Percentiles rank a stretch among this genome's conserved stretches.
Conservation (phyloP, 352 stramenopile species). For the Blastocystis sp. region DNA sequence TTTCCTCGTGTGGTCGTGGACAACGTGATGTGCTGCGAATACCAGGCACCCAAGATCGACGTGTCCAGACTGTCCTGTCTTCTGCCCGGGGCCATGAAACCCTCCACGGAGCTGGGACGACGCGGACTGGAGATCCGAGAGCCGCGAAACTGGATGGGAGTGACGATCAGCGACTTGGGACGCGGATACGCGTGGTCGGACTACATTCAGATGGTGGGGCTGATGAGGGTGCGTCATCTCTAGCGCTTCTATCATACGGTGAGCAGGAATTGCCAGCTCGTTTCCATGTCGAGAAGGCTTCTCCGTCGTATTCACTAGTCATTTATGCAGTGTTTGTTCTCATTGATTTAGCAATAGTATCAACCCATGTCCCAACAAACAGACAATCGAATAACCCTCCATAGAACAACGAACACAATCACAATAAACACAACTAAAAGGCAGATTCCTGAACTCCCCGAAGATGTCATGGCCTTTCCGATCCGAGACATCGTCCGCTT, state of each 20-base stretch:
- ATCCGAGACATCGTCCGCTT: constrained; percentile 1
- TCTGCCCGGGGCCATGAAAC: neutral
- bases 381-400: constrained; percentile 7
- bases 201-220: constrained; percentile 26
- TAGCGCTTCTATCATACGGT: constrained; percentile 45
- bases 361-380: neutral
- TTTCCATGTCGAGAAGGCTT: neutral
- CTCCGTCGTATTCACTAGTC: neutral
- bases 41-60: neutral
- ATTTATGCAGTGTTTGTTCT: neutral
- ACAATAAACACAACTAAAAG: constrained; percentile 55
- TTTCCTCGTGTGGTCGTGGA: neutral
- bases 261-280: neutral
- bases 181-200: constrained; percentile 29
- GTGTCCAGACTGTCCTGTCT: neutral
- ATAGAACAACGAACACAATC: constrained; percentile 40
- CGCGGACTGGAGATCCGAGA: neutral
- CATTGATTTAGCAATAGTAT: neutral
- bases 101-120: neutral
- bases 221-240: neutral
- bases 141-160: constrained; percentile 40
- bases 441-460: neutral
- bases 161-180: constrained; percentile 20
- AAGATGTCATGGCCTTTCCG: neutral
- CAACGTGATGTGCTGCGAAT: neutral